These are phyloP conservation scores for Gynochthodes officinalis DNA, from an alignment of 257 asterid genomes.

Conservation along the genomic window DNA sequence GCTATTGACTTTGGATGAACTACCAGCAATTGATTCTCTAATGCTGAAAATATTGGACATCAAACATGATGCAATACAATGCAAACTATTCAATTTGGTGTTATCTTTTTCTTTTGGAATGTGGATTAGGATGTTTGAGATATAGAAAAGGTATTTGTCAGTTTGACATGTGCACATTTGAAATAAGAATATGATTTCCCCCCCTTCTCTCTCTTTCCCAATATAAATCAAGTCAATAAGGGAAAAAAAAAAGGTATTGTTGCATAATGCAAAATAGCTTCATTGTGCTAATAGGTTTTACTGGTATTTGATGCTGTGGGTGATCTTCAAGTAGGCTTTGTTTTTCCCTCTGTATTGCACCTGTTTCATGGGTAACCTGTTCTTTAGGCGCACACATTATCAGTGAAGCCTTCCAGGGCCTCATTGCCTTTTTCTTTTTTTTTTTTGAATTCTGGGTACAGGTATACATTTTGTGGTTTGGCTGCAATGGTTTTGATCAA, in stretches of 20 bases:
- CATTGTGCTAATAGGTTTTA: neutral
- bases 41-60: neutral
- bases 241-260: too few relatives aligned
- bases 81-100: neutral
- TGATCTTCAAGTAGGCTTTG: neutral
- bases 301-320: neutral
- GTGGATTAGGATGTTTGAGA: neutral
- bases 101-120: neutral
- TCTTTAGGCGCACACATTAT: neutral
- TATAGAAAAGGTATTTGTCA: neutral
- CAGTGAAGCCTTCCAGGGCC: neutral
- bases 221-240: too few relatives aligned
- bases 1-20: neutral
- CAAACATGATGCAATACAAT: neutral
- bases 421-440: neutral
- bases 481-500: slow-evolving; percentile 91
- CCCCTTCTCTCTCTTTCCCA: too few relatives aligned
- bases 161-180: neutral
- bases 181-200: neutral
- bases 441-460: slow-evolving; percentile 24
- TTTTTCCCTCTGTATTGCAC: neutral
- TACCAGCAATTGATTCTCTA: neutral
- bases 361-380: neutral
- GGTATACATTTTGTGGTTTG: slow-evolving; percentile 93
- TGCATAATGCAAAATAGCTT: too few relatives aligned